These are phyloP conservation scores for Bertia moriformis DNA, from an alignment of 2,329 filamentous ascomycete species.

Conservation along the genomic window DNA sequence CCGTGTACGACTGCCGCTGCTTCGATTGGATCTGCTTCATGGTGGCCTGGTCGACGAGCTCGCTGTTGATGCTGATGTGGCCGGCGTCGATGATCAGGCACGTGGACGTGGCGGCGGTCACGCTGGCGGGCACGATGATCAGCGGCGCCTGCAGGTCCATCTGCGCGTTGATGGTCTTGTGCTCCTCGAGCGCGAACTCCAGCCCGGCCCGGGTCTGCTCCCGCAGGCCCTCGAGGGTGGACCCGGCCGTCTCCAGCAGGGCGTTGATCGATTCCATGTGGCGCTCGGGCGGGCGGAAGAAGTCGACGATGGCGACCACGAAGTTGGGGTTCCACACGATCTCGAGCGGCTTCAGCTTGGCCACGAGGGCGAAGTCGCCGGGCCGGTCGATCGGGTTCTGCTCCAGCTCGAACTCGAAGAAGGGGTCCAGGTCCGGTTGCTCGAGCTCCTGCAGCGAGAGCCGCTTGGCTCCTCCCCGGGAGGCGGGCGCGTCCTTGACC, in stretches of 20 bases:
- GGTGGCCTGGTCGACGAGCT: slow-evolving; percentile 86
- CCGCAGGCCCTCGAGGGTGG: slow-evolving; percentile 84
- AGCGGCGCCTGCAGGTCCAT: slow-evolving; percentile 89
- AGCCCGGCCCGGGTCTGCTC: slow-evolving; percentile 92
- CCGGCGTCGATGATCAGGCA: slow-evolving; percentile 93
- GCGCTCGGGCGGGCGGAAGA: slow-evolving; percentile 88
- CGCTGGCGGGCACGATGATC: slow-evolving; percentile 89
- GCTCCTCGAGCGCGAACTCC: slow-evolving; percentile 90
- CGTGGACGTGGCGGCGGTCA: slow-evolving; percentile 64
- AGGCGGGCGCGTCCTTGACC: slow-evolving; percentile 69
- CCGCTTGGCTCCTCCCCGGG: slow-evolving; percentile 24
- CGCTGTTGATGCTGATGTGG: slow-evolving; percentile 85
- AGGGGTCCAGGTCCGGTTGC: slow-evolving; percentile 45
- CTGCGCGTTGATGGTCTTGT: slow-evolving; percentile 95
- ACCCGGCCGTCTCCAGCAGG: slow-evolving; percentile 85
- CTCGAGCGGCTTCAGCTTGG: slow-evolving; percentile 88
- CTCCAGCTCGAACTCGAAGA: slow-evolving; percentile 87
- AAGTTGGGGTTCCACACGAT: slow-evolving; percentile 96
- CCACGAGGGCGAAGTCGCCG: slow-evolving; percentile 76
- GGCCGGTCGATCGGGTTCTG: slow-evolving; percentile 87
- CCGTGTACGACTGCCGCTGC: slow-evolving; percentile 72
- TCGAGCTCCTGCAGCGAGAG: slow-evolving; percentile 40
- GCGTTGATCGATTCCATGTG: slow-evolving; percentile 98
- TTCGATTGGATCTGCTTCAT: slow-evolving; percentile 83
- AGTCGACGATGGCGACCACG: slow-evolving; percentile 76